These are phyloP conservation scores for Thelephora ganbajun DNA, from an alignment of 768 basidiomycete species.

Conservation along the genomic window DNA sequence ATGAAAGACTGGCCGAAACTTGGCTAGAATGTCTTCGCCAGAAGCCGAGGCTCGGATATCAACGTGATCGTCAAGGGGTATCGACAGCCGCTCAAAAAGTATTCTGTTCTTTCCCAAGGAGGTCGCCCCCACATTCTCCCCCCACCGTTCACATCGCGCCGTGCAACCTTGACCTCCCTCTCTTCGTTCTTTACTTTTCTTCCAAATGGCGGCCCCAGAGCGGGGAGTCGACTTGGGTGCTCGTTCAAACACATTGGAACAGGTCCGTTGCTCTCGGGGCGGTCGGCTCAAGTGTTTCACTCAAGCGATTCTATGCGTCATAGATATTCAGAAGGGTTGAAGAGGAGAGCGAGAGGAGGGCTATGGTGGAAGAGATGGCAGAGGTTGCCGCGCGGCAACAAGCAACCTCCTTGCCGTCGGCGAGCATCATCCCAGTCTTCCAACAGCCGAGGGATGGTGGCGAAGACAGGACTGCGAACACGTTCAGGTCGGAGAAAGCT, in stretches of 20 bases:
- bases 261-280: slow-evolving; percentile 2
- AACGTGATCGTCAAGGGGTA: neutral
- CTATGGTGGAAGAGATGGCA: slow-evolving; percentile 19
- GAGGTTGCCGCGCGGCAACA: neutral
- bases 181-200: neutral
- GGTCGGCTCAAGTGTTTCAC: neutral
- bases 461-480: too few species aligned
- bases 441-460: too few species aligned
- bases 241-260: slow-evolving; percentile 8
- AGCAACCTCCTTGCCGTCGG: too few species aligned
- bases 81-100: neutral
- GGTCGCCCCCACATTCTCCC: too few species aligned
- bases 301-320: neutral
- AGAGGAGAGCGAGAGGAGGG: slow-evolving; percentile 38
- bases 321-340: slow-evolving; percentile 49
- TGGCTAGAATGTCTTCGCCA: too few species aligned
- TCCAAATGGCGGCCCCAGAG: slow-evolving; percentile 5
- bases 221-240: neutral
- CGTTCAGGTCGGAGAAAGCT: neutral
- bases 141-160: neutral
- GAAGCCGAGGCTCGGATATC: neutral
- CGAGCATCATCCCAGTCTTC: too few species aligned
- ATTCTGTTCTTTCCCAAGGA: neutral
- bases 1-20: neutral
- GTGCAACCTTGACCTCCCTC: slow-evolving; percentile 2